phyloP scores from a whole-genome alignment of 176 grass and related monocot genomes.

The Tillandsia fasciculata region DNA sequence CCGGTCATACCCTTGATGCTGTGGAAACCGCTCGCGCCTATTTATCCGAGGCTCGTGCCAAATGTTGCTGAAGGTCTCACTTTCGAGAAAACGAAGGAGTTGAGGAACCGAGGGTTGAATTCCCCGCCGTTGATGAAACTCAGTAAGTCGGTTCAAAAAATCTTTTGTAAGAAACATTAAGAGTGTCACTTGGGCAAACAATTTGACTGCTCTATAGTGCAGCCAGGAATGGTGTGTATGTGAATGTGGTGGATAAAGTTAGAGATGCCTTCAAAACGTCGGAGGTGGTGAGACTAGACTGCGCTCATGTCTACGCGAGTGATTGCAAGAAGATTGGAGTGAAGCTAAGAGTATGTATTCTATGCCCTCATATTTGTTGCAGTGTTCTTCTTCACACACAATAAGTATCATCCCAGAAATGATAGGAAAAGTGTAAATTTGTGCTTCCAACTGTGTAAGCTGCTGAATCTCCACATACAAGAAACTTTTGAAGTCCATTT shows the following conservation, averaged over 20 bases:
- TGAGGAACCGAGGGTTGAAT: slow-evolving; percentile 53
- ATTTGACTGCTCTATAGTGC: slow-evolving; percentile 5
- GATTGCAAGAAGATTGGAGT: slow-evolving; percentile 83
- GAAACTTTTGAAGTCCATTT: too few species aligned
- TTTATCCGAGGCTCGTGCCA: slow-evolving; percentile 54
- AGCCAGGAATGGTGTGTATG: slow-evolving; percentile 78
- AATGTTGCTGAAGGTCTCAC: slow-evolving; percentile 44
- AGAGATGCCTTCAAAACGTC: slow-evolving; percentile 48
- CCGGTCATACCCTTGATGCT: slow-evolving; percentile 52
- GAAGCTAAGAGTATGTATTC: slow-evolving; percentile 49
- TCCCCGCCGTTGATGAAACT: slow-evolving; percentile 44
- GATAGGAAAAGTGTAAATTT: too few species aligned
- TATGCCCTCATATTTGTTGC: neutral
- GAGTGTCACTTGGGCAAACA: neutral
- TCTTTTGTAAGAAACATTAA: too few species aligned
- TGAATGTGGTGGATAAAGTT: slow-evolving; percentile 62
- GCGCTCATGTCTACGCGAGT: slow-evolving; percentile 34
- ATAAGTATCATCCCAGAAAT: too few species aligned
- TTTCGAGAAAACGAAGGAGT: slow-evolving; percentile 56
- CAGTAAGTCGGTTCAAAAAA: slow-evolving; percentile 27
- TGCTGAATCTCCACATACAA: too few species aligned
- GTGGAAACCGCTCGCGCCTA: slow-evolving; percentile 68
- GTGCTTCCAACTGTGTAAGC: too few species aligned
- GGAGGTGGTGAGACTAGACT: slow-evolving; percentile 57
- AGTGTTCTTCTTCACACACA: neutral